Evolutionary conservation across 78 protist species (phyloP), one percentile per base, ranked within the genome.

Genomic region (Dictyostelium citrinum): DNA sequence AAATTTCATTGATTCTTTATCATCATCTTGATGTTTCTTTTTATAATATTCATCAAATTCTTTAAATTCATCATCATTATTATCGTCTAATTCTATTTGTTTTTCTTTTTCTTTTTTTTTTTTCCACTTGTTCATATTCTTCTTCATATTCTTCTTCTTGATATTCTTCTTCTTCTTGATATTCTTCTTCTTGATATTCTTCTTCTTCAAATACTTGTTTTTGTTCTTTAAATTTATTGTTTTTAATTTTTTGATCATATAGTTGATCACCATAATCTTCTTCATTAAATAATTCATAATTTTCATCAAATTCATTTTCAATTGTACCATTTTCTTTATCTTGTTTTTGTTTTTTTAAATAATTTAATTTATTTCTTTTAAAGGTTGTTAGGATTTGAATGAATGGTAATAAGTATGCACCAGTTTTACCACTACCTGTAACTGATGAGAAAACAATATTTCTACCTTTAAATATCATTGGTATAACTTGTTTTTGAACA

Each of bases 401-500:
- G 22, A 88, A 22, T 17, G 93, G 93, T 60, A 88, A 61, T 4
- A 41, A 10, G 55, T 88, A 88, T 0, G 93, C 77, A 78, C 72
- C 93, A 9, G 93, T 78, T 72, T 88, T 88, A 39, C 93, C 93
- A 79, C 49, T 79, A 33, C 93, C 93, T 8, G 93, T 88, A 4
- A 60, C 35, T 12, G 86, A 78, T 0, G 93, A 88, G 12, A 82
- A 81, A 33, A 88, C 29, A 20, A 68, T 68, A 78, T 88, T 88
- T 68, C 93, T 77, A 43, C 60, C 60, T 12, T 78, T 72, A 20
- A 88, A 82, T 67, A 88, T 79, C 2, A 49, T 4, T 88, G 84
- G 84, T 2, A 88, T 88, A 24, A 79, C 58, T 35, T 58, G 55
- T 64, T 16, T 31, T 24, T 88, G 93, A 35, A 88, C 55, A 22